These are phyloP conservation scores for Breviolum minutum DNA, from an alignment of 73 alveolate genomes.

Conservation along the genomic window DNA sequence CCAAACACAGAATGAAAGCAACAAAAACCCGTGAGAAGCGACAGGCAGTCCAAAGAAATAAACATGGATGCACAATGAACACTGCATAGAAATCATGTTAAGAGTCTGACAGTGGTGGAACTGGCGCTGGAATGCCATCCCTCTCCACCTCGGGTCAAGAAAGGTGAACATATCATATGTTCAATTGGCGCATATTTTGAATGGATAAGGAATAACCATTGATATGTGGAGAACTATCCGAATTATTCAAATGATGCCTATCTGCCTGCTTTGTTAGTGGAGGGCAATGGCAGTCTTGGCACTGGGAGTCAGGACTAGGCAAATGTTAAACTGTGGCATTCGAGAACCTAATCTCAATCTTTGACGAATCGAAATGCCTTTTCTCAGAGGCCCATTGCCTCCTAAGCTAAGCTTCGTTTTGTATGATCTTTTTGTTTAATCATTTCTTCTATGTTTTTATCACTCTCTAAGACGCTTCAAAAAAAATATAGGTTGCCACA, in stretches of 20 bases:
- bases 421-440: neutral
- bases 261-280: no score
- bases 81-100: neutral
- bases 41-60: neutral
- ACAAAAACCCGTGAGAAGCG: neutral
- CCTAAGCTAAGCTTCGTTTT: neutral
- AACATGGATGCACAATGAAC: neutral
- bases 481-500: neutral
- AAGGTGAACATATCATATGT: neutral
- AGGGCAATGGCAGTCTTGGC: no score
- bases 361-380: no score
- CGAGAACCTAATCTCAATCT: no score
- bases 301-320: no score
- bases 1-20: no score
- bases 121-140: constrained; percentile 92
- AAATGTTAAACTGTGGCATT: no score
- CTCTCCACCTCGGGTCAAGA: constrained; percentile 16
- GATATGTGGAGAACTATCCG: no score
- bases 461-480: neutral
- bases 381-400: no score
- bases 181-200: no score
- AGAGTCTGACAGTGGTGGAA: constrained; percentile 62
- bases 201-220: no score
- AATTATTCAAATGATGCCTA: no score
- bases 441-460: neutral